Base-by-base conservation (phyloP, 108 stramenopile species). In the Cylindrotheca fusiformis region DNA sequence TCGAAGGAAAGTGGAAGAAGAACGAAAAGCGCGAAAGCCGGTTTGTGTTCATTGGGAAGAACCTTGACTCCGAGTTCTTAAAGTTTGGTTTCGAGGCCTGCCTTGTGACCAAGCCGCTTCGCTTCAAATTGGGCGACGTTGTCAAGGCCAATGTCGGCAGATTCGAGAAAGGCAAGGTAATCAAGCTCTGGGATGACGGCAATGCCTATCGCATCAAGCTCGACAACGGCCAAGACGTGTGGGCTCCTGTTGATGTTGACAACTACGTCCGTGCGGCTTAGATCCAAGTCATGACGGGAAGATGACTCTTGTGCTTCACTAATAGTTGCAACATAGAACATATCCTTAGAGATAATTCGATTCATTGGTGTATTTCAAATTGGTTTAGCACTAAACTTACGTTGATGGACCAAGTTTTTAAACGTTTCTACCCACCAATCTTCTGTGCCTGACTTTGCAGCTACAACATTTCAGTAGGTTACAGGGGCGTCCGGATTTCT, bases 11-110 rank as follows among this genome's bases (percentile, higher is more conserved):
- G 1, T 83, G 86, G 86, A 73, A 58, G n/a, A 56, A 61, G 30
- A 30, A 71, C 21, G 90, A 88, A 48, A 66, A 78, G 45, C 72
- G 91, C 19, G 84, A 83, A 63, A 80, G 65, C 58, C 74, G 75
- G 5, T 83, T 97, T 52, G 93, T 95, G 52, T 95, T 97, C 69
- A 97, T 97, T 57, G 96, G 96, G 3, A 91, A 89, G 71, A 67
- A 93, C 51, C 69, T 97, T 2, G 76, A 94, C 62, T 60, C 77
- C 14, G 67, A 79, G 6, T 84, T 74, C 48, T 58, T 85, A 32
- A 56, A 60, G 55, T 64, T 68, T 14, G 81, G 84, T 45, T 94
- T 96, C 47, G 48, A 75, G 55, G 83, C 86, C 6, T 96, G 93
- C 55, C 32, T 59, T 36, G 82, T 77, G 21, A 56, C 51, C 29